Evolutionary conservation across 2,329 filamentous ascomycete species (phyloP).

Genomic region (Pyrenophora graminea): DNA sequence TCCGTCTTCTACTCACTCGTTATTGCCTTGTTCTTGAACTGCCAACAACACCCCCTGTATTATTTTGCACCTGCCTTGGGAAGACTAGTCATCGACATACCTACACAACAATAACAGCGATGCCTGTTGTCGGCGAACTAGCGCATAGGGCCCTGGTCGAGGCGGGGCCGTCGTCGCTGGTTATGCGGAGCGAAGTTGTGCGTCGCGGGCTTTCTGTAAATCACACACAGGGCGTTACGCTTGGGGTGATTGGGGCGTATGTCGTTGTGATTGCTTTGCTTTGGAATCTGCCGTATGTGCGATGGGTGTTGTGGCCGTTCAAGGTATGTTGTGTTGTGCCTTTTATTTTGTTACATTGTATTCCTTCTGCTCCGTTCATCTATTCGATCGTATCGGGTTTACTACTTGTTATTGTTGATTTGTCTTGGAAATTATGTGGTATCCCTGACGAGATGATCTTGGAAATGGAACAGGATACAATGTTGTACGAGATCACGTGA

Average conservation of each 20-base stretch:
- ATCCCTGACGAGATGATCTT: too few species aligned
- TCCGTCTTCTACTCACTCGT: background rate
- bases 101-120: slow-evolving; percentile 7
- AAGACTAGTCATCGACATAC: too few species aligned
- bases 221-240: slow-evolving; percentile 70
- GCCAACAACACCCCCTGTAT: background rate
- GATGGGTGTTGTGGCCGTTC: slow-evolving; percentile 77
- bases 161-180: slow-evolving; percentile 29
- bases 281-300: slow-evolving; percentile 80
- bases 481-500: background rate
- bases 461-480: too few species aligned
- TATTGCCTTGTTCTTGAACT: background rate
- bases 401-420: too few species aligned
- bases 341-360: background rate
- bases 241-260: slow-evolving; percentile 73
- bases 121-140: slow-evolving; percentile 32
- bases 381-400: too few species aligned
- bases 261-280: slow-evolving; percentile 74
- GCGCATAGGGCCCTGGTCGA: slow-evolving; percentile 35
- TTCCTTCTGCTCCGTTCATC: too few species aligned
- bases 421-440: too few species aligned
- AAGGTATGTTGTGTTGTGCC: slow-evolving; percentile 58
- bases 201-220: slow-evolving; percentile 64
- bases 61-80: background rate
- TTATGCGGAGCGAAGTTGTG: slow-evolving; percentile 42